These are phyloP conservation scores for Ashbya aceris DNA, from an alignment of 1,139 yeast genomes.

Conservation along the genomic window DNA sequence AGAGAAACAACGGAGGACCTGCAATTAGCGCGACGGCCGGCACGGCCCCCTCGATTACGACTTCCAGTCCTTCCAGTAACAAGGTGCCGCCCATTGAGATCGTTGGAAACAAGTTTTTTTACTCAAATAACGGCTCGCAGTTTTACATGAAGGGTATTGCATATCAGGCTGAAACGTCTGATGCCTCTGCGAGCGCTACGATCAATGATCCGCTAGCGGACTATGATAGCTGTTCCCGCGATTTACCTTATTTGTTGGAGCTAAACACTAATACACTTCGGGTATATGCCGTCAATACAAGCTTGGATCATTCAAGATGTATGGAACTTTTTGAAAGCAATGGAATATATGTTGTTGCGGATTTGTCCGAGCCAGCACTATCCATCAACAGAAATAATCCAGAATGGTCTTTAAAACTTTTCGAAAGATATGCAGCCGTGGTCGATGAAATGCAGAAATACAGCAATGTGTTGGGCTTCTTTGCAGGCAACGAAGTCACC, in stretches of 20 bases:
- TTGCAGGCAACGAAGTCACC: slow-evolving; percentile 77
- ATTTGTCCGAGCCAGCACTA: slow-evolving; percentile 57
- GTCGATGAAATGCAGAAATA: slow-evolving; percentile 57
- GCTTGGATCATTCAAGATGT: slow-evolving; percentile 58
- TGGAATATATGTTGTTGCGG: slow-evolving; percentile 70
- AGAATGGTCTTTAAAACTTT: slow-evolving; percentile 50
- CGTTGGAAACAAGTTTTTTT: slow-evolving; percentile 65
- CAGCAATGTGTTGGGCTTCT: slow-evolving; percentile 66
- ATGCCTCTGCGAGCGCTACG: slow-evolving; percentile 38
- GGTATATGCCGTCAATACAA: slow-evolving; percentile 65
- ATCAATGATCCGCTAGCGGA: slow-evolving; percentile 72
- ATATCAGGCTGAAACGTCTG: slow-evolving; percentile 62
- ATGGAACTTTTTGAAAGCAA: slow-evolving; percentile 61
- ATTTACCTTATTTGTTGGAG: slow-evolving; percentile 54
- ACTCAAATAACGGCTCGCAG: slow-evolving; percentile 63
- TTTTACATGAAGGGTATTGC: slow-evolving; percentile 71
- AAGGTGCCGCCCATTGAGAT: slow-evolving; percentile 41
- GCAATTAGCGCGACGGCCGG: slow-evolving; percentile 3
- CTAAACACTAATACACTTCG: slow-evolving; percentile 60
- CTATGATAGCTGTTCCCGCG: slow-evolving; percentile 60
- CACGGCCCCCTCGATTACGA: background rate
- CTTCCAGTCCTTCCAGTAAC: slow-evolving; percentile 20
- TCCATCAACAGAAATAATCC: slow-evolving; percentile 58
- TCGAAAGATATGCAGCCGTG: slow-evolving; percentile 55
- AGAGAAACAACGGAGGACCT: background rate